Conservation (phyloP, 208 protist genomes). For the Trichomonas vaginalis region DNA sequence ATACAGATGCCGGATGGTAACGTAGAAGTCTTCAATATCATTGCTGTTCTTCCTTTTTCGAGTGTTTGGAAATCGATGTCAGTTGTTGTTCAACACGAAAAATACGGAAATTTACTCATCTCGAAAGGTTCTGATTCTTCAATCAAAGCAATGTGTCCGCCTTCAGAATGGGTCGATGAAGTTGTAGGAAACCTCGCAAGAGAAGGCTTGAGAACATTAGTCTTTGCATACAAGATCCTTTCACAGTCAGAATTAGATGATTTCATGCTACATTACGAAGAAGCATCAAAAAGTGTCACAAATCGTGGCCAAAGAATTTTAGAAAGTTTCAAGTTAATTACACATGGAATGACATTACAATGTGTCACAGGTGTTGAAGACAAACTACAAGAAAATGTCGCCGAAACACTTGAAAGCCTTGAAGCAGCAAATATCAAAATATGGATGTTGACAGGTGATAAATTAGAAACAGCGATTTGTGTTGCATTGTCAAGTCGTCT, state of each 20-base stretch:
- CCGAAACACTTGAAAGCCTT: constrained; percentile 68
- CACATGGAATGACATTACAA: constrained; percentile 64
- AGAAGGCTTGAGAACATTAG: constrained; percentile 74
- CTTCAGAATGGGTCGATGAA: constrained; percentile 76
- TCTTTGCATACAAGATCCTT: constrained; percentile 61
- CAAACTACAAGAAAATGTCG: constrained; percentile 64
- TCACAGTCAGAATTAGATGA: constrained; percentile 55
- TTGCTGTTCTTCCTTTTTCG: constrained; percentile 88
- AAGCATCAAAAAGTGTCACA: not conserved
- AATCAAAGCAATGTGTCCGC: constrained; percentile 48
- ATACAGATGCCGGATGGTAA: not conserved
- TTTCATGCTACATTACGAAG: constrained; percentile 41
- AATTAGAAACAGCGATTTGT: constrained; percentile 52
- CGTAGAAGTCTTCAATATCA: constrained; percentile 58
- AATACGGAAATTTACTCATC: constrained; percentile 72
- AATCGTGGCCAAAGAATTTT: constrained; percentile 39
- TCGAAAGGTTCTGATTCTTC: constrained; percentile 12
- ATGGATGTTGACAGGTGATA: constrained; percentile 97
- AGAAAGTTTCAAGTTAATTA: constrained; percentile 52
- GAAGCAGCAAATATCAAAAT: constrained; percentile 84
- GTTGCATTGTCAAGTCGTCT: constrained; percentile 30
- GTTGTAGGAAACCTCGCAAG: constrained; percentile 81
- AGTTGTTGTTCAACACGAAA: constrained; percentile 67
- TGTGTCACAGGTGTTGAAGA: constrained; percentile 89
- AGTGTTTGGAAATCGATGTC: constrained; percentile 92